phyloP scores from a whole-genome alignment of 495 filamentous ascomycete species.

The Coniosporium apollinis region DNA sequence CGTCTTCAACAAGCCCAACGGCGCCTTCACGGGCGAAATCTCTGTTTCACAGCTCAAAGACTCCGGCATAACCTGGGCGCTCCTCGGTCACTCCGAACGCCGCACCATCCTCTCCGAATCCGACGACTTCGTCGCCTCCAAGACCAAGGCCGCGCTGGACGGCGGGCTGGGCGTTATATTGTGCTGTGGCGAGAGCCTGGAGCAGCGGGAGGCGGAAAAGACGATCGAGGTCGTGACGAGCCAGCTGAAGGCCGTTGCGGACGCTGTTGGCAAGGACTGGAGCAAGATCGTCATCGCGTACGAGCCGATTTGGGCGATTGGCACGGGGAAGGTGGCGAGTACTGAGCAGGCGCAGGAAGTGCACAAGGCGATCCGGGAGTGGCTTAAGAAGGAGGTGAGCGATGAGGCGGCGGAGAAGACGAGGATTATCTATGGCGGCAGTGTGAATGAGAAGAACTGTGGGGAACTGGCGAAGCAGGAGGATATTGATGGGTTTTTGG shows the following conservation, averaged over 20 bases:
- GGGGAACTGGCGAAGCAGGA: conserved; percentile 73
- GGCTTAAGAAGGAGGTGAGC: conserved; percentile 61
- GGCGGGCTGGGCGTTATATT: conserved; percentile 81
- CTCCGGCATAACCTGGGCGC: conserved; percentile 67
- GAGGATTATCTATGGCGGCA: conserved; percentile 87
- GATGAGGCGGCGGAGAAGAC: conserved; percentile 57
- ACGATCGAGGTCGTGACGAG: conserved; percentile 78
- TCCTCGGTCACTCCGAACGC: conserved; percentile 88
- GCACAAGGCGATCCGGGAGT: conserved; percentile 79
- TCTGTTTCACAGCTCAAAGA: conserved; percentile 79
- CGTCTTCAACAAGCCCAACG: conserved; percentile 89
- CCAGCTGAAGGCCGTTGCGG: conserved; percentile 31
- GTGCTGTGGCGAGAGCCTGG: conserved; percentile 88
- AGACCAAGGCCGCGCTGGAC: conserved; percentile 80
- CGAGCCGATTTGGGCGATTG: conserved; percentile 98
- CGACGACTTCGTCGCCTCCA: conserved; percentile 67
- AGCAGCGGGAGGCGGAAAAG: conserved; percentile 74
- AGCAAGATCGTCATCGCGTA: conserved; percentile 90
- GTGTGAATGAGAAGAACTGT: conserved; percentile 96
- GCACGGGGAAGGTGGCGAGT: conserved; percentile 91
- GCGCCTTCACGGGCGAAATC: conserved; percentile 96
- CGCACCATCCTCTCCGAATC: conserved; percentile 72
- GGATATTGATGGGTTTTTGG: conserved; percentile 97
- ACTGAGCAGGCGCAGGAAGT: conserved; percentile 91
- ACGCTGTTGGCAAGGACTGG: conserved; percentile 71